A percentile compares a stretch with the other conserved stretches of the same genome.
These are phyloP conservation scores for Curvularia verruculosa DNA, from an alignment of 2,329 filamentous ascomycete genomes.

Conservation along the genomic window DNA sequence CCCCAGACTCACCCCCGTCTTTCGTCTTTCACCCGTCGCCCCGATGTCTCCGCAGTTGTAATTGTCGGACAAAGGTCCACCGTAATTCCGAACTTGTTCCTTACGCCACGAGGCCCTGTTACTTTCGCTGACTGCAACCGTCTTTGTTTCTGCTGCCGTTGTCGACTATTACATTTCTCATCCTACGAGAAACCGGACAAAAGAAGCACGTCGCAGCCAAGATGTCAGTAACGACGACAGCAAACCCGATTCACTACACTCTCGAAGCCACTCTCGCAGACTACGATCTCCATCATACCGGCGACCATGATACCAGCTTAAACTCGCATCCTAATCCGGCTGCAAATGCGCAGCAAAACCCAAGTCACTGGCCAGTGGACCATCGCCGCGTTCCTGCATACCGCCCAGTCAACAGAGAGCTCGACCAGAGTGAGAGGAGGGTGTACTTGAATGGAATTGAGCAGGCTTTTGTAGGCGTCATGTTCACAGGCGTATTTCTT, in stretches of 20 bases:
- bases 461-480: conserved; percentile 55
- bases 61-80: conserved; percentile 1
- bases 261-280: conserved; percentile 51
- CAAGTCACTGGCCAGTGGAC: conserved; percentile 55
- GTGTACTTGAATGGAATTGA: conserved; percentile 55
- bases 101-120: neutral
- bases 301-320: conserved; percentile 32
- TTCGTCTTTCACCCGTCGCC: neutral
- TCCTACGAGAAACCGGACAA: neutral
- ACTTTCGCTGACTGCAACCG: neutral
- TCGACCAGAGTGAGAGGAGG: conserved; percentile 52
- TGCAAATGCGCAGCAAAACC: conserved; percentile 24
- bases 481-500: conserved; percentile 57
- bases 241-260: conserved; percentile 48
- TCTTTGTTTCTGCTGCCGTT: neutral
- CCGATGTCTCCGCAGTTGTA: conserved; percentile 13
- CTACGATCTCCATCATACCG: conserved; percentile 56
- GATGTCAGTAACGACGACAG: conserved; percentile 55
- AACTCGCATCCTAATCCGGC: conserved; percentile 38
- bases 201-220: conserved; percentile 8
- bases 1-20: neutral
- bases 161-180: neutral
- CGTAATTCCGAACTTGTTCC: neutral
- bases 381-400: conserved; percentile 57
- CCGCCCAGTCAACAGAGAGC: conserved; percentile 53